Evolutionary conservation across 2,329 filamentous ascomycete species (phyloP).

Genomic region (Diaporthe citri): DNA sequence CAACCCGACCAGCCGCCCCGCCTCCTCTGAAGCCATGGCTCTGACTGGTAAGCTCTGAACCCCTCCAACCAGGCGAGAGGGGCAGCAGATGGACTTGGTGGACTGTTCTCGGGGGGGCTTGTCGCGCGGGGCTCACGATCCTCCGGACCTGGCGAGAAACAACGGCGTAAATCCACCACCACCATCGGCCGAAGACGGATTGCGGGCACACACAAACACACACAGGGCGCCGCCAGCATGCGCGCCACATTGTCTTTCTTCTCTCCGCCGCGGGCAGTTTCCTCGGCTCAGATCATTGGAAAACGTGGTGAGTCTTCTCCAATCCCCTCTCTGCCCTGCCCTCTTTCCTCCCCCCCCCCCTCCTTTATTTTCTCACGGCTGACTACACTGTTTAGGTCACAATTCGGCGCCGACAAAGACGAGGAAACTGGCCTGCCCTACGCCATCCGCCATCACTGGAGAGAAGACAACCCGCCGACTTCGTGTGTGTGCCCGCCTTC

Average conservation of each 20-base stretch:
- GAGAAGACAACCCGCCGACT: slow-evolving; percentile 1
- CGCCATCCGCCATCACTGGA: neutral
- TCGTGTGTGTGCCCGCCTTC: neutral
- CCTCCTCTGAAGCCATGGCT: neutral
- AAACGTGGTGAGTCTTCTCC: neutral
- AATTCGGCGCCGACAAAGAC: neutral
- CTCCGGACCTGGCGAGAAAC: neutral
- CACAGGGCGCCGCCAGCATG: neutral
- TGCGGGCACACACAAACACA: slow-evolving; percentile 17
- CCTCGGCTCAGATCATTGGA: neutral
- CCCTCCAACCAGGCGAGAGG: neutral
- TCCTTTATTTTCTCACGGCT: slow-evolving; percentile 1
- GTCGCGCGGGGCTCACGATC: slow-evolving; percentile 12
- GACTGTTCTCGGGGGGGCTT: neutral
- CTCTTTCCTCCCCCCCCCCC: neutral
- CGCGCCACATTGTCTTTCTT: neutral
- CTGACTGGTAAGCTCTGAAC: neutral
- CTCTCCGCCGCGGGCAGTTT: slow-evolving; percentile 1
- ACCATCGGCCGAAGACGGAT: slow-evolving; percentile 1
- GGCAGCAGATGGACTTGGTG: neutral
- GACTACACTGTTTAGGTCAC: neutral
- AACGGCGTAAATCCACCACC: slow-evolving; percentile 6
- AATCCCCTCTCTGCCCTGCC: neutral
- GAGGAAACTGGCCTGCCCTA: neutral
- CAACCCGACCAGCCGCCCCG: neutral